phyloP scores from a whole-genome alignment of 768 basidiomycete species.

The Paxillus rubicundulus region DNA sequence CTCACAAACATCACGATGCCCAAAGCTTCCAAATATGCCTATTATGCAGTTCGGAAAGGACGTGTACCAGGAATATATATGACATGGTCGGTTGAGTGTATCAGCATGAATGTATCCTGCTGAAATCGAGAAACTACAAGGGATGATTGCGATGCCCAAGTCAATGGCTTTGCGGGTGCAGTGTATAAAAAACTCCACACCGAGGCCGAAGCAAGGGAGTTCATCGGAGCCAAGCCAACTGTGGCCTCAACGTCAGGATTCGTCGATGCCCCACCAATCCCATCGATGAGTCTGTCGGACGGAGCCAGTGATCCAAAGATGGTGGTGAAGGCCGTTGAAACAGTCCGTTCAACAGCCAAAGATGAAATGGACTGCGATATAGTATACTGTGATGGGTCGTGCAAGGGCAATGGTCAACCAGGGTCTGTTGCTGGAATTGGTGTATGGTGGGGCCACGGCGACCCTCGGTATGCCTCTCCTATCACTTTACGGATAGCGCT shows the following conservation, averaged over 20 bases:
- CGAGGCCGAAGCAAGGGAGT: slow-evolving; percentile 56
- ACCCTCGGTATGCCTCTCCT: slow-evolving; percentile 46
- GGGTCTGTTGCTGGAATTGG: slow-evolving; percentile 78
- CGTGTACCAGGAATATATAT: slow-evolving; percentile 60
- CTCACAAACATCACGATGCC: slow-evolving; percentile 27
- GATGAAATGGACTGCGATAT: slow-evolving; percentile 39
- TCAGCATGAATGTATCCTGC: slow-evolving; percentile 23
- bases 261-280: slow-evolving; percentile 6
- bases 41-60: slow-evolving; percentile 76
- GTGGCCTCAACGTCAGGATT: slow-evolving; percentile 7
- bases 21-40: slow-evolving; percentile 44
- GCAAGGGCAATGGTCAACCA: slow-evolving; percentile 72
- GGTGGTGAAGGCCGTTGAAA: not conserved
- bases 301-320: not conserved
- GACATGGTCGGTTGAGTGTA: slow-evolving; percentile 55
- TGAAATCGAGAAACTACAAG: slow-evolving; percentile 37
- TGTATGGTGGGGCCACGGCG: slow-evolving; percentile 80
- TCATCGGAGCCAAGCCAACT: slow-evolving; percentile 37
- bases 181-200: slow-evolving; percentile 66
- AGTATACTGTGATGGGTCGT: slow-evolving; percentile 89
- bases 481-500: not conserved
- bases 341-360: slow-evolving; percentile 5
- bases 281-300: slow-evolving; percentile 38
- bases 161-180: slow-evolving; percentile 61
- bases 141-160: slow-evolving; percentile 69